A percentile compares a stretch with the other conserved stretches of the same genome.
Conservation (phyloP, 2,329 filamentous ascomycete species). For the Aureobasidium melanogenum region DNA sequence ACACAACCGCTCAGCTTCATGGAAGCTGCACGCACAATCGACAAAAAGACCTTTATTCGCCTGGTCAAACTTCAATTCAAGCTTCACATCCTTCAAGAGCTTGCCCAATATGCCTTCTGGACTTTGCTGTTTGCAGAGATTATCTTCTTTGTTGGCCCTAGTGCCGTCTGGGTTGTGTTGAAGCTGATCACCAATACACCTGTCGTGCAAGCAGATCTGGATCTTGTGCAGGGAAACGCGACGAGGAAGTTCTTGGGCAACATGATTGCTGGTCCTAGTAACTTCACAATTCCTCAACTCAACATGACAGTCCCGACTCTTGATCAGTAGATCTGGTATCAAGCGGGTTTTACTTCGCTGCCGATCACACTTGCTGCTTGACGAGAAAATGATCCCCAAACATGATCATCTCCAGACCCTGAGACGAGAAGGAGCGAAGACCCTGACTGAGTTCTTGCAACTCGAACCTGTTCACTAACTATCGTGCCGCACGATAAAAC, state of each 20-base stretch:
- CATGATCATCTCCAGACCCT: no score
- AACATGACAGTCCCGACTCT: background rate
- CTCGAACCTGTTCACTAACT: background rate
- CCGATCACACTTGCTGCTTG: background rate
- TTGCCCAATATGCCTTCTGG: background rate
- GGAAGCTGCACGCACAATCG: background rate
- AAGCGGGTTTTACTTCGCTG: no score
- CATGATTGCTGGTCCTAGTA: background rate
- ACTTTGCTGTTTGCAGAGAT: background rate
- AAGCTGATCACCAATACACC: background rate
- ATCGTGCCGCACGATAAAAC: background rate
- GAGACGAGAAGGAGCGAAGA: background rate
- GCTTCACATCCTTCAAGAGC: background rate
- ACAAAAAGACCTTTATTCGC: background rate
- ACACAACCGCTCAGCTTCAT: background rate
- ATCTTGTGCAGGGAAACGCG: background rate
- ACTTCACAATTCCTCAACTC: background rate
- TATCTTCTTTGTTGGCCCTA: background rate
- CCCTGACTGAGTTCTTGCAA: background rate
- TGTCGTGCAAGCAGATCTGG: background rate
- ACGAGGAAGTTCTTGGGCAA: background rate
- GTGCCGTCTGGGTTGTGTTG: slow-evolving; percentile 2
- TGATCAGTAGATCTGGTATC: background rate
- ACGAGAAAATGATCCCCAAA: no score
- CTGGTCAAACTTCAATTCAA: background rate